Conservation (phyloP, 164 flowering plant species). For the Santalum album region DNA sequence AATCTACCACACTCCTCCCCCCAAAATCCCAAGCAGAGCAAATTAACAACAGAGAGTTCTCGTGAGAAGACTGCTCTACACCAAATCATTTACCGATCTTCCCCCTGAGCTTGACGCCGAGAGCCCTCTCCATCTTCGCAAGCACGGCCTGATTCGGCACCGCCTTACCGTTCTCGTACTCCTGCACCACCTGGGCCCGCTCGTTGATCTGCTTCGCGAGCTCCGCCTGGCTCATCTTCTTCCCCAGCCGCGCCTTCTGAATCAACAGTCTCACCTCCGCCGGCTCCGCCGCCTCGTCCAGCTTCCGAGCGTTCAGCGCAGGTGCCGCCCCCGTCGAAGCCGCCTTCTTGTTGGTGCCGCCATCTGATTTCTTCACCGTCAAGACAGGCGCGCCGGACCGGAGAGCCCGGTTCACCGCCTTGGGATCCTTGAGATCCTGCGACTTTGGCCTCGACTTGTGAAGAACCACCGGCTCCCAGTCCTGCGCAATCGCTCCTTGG, state of each 20-base stretch:
- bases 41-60: no score
- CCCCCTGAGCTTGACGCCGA: conserved; percentile 49
- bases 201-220: conserved; percentile 71
- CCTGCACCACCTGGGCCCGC: conserved; percentile 65
- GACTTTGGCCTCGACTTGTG: conserved; percentile 47
- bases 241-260: conserved; percentile 65
- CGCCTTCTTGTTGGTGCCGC: conserved; percentile 56
- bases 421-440: conserved; percentile 47
- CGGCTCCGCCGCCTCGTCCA: conserved; percentile 58
- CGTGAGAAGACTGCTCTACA: no score
- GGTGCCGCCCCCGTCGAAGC: conserved; percentile 15
- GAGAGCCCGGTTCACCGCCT: conserved; percentile 66
- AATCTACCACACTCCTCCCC: no score
- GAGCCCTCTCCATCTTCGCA: conserved; percentile 46
- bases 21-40: no score
- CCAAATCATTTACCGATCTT: conserved; percentile 11
- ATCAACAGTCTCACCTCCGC: conserved; percentile 56
- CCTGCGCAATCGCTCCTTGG: conserved; percentile 41
- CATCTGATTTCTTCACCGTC: conserved; percentile 57
- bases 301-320: conserved; percentile 38
- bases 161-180: conserved; percentile 80
- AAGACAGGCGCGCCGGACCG: conserved; percentile 47
- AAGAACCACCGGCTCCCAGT: conserved; percentile 78
- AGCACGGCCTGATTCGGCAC: conserved; percentile 51
- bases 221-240: conserved; percentile 80